Evolutionary conservation across 371 early-diverging fungal genomes (phyloP).

Genomic region (Mycotypha africana): DNA sequence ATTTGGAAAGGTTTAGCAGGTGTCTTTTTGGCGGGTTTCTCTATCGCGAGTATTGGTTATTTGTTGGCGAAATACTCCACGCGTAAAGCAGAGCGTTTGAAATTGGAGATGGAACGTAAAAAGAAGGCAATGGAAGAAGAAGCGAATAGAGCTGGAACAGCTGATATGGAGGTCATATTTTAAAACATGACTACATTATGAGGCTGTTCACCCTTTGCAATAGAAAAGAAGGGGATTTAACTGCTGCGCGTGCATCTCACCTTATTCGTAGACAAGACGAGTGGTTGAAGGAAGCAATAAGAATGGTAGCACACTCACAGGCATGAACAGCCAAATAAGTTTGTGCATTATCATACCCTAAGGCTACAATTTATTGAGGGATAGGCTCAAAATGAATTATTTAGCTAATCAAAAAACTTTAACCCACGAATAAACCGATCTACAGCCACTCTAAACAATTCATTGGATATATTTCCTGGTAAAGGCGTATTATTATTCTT

Average conservation of each 20-base stretch:
- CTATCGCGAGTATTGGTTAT: slow-evolving; percentile 37
- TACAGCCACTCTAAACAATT: slow-evolving; percentile 64
- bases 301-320: too few species aligned
- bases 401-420: slow-evolving; percentile 52
- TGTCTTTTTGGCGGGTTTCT: slow-evolving; percentile 32
- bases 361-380: too few species aligned
- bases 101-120: slow-evolving; percentile 26
- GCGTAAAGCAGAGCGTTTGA: slow-evolving; percentile 20
- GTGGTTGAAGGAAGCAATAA: too few species aligned
- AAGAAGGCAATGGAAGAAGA: slow-evolving; percentile 36
- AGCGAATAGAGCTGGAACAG: slow-evolving; percentile 33
- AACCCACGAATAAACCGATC: slow-evolving; percentile 64
- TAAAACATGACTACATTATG: slow-evolving; percentile 3
- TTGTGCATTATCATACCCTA: too few species aligned
- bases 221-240: too few species aligned
- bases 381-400: too few species aligned
- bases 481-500: slow-evolving; percentile 4
- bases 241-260: too few species aligned
- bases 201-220: not conserved
- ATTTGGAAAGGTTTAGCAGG: slow-evolving; percentile 69
- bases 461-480: slow-evolving; percentile 62
- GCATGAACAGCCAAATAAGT: too few species aligned
- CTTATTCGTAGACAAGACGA: too few species aligned
- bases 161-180: slow-evolving; percentile 43
- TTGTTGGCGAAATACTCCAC: slow-evolving; percentile 29